Conservation (phyloP, 306 rosid species). For the Canavalia gladiata region DNA sequence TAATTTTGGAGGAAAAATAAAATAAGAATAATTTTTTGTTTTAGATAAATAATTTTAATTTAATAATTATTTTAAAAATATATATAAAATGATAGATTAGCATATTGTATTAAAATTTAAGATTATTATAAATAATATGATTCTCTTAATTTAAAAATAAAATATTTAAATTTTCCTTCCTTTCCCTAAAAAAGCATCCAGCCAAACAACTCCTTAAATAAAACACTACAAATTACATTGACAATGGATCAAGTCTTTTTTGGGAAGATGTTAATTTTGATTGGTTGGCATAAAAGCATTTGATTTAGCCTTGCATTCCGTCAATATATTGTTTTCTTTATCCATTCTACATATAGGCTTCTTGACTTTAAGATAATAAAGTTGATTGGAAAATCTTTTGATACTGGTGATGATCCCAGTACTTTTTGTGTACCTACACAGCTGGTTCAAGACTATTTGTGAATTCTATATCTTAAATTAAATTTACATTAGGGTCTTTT, state of each 20-base stretch:
- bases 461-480: neutral
- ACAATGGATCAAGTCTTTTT: neutral
- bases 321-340: conserved; percentile 3
- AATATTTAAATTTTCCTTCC: no score
- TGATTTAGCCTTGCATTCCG: neutral
- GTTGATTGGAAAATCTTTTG: neutral
- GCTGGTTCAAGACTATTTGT: neutral
- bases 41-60: no score
- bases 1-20: no score
- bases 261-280: neutral
- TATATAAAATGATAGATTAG: no score
- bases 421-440: neutral
- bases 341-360: neutral
- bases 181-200: no score
- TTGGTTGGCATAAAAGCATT: conserved; percentile 1
- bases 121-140: no score
- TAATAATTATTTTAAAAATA: no score
- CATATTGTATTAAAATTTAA: no score
- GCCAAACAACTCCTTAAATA: neutral
- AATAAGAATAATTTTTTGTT: no score
- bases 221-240: neutral
- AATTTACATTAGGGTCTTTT: no score
- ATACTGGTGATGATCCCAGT: neutral
- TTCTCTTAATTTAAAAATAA: no score
- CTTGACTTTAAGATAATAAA: neutral